Percentiles rank a stretch among this genome's conserved stretches.
Conservation (phyloP, 352 stramenopile species). For the Paralagenidium karlingii region DNA sequence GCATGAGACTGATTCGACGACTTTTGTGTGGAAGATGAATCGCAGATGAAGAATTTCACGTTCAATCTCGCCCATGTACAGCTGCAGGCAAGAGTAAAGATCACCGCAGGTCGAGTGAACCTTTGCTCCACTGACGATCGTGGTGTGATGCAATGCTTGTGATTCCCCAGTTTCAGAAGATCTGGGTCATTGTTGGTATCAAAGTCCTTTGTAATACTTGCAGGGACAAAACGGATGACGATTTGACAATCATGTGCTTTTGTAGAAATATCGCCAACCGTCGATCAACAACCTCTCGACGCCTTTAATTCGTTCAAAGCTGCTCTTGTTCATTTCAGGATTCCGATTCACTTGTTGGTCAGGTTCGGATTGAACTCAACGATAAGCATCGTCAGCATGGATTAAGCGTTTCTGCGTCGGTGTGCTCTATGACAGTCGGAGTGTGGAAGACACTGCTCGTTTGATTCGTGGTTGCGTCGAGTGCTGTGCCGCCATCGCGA, state of each 20-base stretch:
- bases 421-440: conserved; percentile 18
- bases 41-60: conserved; percentile 28
- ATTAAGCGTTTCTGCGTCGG: conserved; percentile 18
- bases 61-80: conserved; percentile 46
- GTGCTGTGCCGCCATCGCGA: conserved; percentile 33
- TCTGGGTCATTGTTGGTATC: conserved; percentile 59
- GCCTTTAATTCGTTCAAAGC: conserved; percentile 3
- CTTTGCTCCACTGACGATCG: background rate
- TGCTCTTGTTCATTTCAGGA: conserved; percentile 44
- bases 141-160: too few species aligned
- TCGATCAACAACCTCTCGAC: conserved; percentile 5
- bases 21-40: conserved; percentile 13
- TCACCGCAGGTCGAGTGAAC: too few species aligned
- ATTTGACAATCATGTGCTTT: background rate
- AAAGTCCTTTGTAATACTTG: too few species aligned
- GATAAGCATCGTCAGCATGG: background rate
- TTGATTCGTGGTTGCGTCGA: too few species aligned
- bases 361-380: conserved; percentile 12
- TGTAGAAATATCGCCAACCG: conserved; percentile 1
- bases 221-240: too few species aligned
- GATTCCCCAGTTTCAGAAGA: conserved; percentile 18
- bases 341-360: conserved; percentile 29
- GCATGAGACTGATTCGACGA: background rate
- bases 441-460: conserved; percentile 38
- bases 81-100: conserved; percentile 10